These are phyloP conservation scores for Stachybotrys chlorohalonatus DNA, from an alignment of 2,329 filamentous ascomycete species.

Conservation along the genomic window DNA sequence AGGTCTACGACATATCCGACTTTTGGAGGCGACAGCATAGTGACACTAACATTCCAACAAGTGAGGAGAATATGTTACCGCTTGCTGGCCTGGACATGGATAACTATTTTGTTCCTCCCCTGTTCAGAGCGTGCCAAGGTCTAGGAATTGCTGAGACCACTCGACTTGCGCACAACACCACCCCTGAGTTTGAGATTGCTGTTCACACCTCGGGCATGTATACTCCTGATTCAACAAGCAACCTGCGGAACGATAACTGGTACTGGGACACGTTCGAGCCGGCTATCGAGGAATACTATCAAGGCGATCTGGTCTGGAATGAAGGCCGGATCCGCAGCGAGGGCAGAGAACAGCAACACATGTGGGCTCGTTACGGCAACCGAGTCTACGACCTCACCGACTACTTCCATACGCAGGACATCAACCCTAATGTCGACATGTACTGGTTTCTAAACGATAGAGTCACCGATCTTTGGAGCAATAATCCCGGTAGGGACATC, in stretches of 20 bases:
- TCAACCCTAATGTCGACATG: slow-evolving; percentile 37
- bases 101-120: slow-evolving; percentile 74
- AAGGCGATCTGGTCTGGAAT: slow-evolving; percentile 75
- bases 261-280: slow-evolving; percentile 68
- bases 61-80: slow-evolving; percentile 58
- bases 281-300: slow-evolving; percentile 75
- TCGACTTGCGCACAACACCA: slow-evolving; percentile 55
- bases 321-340: slow-evolving; percentile 49
- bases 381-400: slow-evolving; percentile 83
- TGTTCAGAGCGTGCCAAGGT: slow-evolving; percentile 64
- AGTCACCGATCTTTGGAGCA: slow-evolving; percentile 58
- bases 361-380: slow-evolving; percentile 72
- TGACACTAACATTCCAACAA: slow-evolving; percentile 55
- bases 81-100: slow-evolving; percentile 74
- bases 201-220: slow-evolving; percentile 62
- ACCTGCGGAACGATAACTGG: slow-evolving; percentile 60
- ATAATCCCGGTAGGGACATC: slow-evolving; percentile 74
- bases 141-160: slow-evolving; percentile 54
- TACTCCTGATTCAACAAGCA: slow-evolving; percentile 45
- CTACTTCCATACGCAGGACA: slow-evolving; percentile 72
- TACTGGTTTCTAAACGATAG: slow-evolving; percentile 67
- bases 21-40: slow-evolving; percentile 85
- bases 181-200: slow-evolving; percentile 44
- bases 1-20: slow-evolving; percentile 84
- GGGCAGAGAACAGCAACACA: slow-evolving; percentile 57